Base-by-base conservation (phyloP, 2,329 filamentous ascomycete genomes). In the Fusarium ramigenum region DNA sequence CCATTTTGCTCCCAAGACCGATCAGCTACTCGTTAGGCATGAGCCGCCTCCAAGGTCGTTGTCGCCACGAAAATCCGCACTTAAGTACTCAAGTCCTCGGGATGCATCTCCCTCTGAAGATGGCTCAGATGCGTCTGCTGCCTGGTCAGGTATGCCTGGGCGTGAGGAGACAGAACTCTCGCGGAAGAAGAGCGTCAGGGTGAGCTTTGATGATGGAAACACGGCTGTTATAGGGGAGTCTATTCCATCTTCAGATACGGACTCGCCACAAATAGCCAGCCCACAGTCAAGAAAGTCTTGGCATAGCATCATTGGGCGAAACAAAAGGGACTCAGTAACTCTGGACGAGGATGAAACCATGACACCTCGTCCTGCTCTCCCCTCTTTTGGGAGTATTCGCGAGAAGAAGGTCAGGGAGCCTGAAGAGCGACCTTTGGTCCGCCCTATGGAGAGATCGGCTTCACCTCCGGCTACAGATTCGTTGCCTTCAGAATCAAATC, bases 171-270 rank as follows among this genome's bases (percentile, higher is more conserved):
- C 76, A 4, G 54, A 76, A 4, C 37, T 80, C 3, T 76, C 82
- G 23, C 85, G 89, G 66, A 94, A 90, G 82, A 94, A 92, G 80
- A 88, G 86, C 43, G 88, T 89, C 3, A 87, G 93, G 30, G 93
- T 95, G 52, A 97, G 94, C 82, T 98, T 95, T 78, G 92, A 94
- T 71, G 92, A 94, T 56, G 87, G 88, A 39, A 85, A 82, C n/a
- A 88, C 86, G 14, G 82, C 88, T 15, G 82, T 90, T 5, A 85
- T 89, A 28, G 87, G 86, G 11, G 85, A 89, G 58, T 81, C 85
- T 15, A 81, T 82, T 12, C 77, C 80, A 15, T 72, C 80, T 8
- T 76, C 80, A 5, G 80, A 84, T 49, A 73, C 79, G 3, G 84
- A 85, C 12, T 84, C 85, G 2, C 81, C 85, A 8, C 67, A 83